Evolutionary conservation across 2,329 filamentous ascomycete species (phyloP).

Genomic region (Aspergillus neoniger): DNA sequence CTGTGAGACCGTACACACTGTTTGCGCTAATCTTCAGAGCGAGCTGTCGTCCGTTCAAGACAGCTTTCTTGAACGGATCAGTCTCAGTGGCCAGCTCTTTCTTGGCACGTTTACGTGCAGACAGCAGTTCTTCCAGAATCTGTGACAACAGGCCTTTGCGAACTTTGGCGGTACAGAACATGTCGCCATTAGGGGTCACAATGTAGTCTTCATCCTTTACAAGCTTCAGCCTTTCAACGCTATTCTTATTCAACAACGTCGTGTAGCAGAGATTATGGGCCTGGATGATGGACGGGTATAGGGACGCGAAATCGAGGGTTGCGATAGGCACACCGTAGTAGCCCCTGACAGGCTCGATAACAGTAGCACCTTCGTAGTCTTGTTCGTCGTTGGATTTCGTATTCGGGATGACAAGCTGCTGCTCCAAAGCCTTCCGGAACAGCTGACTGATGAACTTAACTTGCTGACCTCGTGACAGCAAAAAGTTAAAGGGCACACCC

Average conservation of each 20-base stretch:
- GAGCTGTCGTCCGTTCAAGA: conserved; percentile 93
- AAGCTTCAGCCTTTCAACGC: conserved; percentile 73
- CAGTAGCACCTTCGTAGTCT: conserved; percentile 95
- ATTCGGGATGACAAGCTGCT: conserved; percentile 93
- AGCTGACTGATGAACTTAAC: conserved; percentile 97
- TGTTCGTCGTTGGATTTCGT: conserved; percentile 73
- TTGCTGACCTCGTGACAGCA: conserved; percentile 90
- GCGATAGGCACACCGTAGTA: conserved; percentile 96
- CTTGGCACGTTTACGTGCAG: conserved; percentile 94
- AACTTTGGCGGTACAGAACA: conserved; percentile 84
- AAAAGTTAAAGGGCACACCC: conserved; percentile 93
- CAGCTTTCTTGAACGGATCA: conserved; percentile 96
- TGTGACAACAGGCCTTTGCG: conserved; percentile 90
- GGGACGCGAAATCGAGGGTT: conserved; percentile 96
- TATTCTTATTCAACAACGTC: conserved; percentile 77
- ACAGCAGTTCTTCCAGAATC: conserved; percentile 89
- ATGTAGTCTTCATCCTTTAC: conserved; percentile 95
- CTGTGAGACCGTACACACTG: conserved; percentile 95
- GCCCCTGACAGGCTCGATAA: conserved; percentile 90
- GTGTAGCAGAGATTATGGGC: conserved; percentile 99
- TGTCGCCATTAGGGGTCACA: conserved; percentile 88
- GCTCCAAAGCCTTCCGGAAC: conserved; percentile 90
- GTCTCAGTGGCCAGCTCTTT: conserved; percentile 84
- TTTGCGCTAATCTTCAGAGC: conserved; percentile 97
- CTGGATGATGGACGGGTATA: conserved; percentile 98